Evolutionary conservation across 208 protist species (phyloP).

Genomic region (Crithidia sp.): DNA sequence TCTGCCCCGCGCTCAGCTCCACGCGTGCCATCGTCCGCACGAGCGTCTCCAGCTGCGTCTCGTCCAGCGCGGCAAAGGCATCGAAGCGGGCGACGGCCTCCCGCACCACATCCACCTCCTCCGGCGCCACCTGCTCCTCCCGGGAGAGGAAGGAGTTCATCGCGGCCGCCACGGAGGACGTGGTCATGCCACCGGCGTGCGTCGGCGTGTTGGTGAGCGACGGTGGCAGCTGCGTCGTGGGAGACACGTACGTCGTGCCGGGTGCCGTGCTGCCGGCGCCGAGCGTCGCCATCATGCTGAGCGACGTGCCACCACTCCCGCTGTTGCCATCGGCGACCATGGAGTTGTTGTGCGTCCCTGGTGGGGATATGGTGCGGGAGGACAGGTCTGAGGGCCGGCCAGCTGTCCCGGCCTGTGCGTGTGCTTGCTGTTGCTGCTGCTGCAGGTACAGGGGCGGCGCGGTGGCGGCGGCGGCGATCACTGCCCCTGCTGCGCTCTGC

Average conservation of each 20-base stretch:
- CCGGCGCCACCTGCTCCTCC: conserved; percentile 30
- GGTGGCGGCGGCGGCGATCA: neutral
- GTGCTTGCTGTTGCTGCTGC: neutral
- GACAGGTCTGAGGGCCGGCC: neutral
- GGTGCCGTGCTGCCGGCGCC: conserved; percentile 1
- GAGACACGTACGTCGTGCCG: neutral
- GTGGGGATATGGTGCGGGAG: conserved; percentile 13
- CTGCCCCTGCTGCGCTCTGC: neutral
- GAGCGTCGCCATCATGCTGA: neutral
- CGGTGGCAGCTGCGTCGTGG: conserved; percentile 19
- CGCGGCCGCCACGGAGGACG: conserved; percentile 31
- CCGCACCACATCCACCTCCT: conserved; percentile 59
- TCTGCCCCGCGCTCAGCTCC: conserved; percentile 40
- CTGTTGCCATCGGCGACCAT: neutral
- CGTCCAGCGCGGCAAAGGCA: conserved; percentile 61
- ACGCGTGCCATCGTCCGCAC: conserved; percentile 55
- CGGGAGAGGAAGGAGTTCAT: conserved; percentile 38
- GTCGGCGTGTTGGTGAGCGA: neutral
- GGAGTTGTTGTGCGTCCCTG: conserved; percentile 15
- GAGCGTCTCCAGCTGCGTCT: conserved; percentile 68
- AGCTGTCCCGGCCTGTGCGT: no score
- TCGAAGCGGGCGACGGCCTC: conserved; percentile 54
- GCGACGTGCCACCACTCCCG: neutral
- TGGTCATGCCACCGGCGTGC: conserved; percentile 7
- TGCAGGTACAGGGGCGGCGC: neutral